Conservation (phyloP, 2,329 filamentous ascomycete genomes). For the Pseudonectria buxi region DNA sequence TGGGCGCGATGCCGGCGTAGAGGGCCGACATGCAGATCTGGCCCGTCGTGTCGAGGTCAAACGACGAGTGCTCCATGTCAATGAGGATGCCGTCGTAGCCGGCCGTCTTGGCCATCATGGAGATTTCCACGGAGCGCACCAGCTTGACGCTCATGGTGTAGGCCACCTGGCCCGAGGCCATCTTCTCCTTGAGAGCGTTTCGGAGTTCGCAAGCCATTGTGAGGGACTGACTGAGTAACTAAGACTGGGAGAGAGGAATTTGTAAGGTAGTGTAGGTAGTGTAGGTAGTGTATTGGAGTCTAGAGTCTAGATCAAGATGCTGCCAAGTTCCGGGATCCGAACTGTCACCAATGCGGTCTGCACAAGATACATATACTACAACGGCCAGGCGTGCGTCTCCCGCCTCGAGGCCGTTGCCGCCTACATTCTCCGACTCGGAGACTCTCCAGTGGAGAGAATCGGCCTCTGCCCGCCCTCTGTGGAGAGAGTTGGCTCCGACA, state of each 20-base stretch:
- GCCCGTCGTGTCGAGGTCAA: conserved; percentile 27
- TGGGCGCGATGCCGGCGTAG: conserved; percentile 21
- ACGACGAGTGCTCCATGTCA: conserved; percentile 31
- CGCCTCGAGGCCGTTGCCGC: too few relatives aligned
- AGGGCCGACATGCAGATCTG: conserved; percentile 26
- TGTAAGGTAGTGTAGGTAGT: too few relatives aligned
- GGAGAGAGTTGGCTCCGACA: too few relatives aligned
- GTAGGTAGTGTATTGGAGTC: too few relatives aligned
- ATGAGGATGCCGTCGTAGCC: conserved; percentile 31
- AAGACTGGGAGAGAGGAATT: too few relatives aligned
- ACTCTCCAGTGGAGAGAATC: neutral
- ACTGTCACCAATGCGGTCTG: neutral
- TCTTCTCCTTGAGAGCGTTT: conserved; percentile 21
- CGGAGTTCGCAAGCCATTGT: conserved; percentile 16
- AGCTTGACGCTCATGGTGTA: conserved; percentile 26
- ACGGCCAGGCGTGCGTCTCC: too few relatives aligned
- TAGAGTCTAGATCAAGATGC: too few relatives aligned
- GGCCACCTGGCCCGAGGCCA: conserved; percentile 19
- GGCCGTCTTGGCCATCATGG: conserved; percentile 27
- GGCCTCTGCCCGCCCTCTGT: neutral
- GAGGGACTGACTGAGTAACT: neutral
- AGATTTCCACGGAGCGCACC: conserved; percentile 23
- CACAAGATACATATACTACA: too few relatives aligned
- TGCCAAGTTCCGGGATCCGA: neutral
- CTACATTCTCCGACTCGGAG: neutral